These are phyloP conservation scores for Lagenaria siceraria DNA, from an alignment of 306 rosid genomes.

Conservation along the genomic window DNA sequence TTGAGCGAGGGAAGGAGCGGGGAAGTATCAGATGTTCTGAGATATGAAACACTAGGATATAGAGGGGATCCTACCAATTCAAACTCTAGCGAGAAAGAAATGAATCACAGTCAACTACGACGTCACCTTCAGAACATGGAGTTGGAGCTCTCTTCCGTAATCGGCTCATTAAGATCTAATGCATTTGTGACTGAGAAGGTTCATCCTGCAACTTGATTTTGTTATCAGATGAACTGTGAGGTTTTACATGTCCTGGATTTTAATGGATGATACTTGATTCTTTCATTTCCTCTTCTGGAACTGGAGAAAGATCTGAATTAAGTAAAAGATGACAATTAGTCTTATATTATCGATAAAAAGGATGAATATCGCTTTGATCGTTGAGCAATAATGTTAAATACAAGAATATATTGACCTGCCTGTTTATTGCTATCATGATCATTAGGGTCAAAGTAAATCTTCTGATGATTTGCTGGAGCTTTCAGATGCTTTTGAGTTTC, in stretches of 20 bases:
- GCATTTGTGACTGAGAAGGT: constrained; percentile 25
- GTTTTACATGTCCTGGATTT: background rate
- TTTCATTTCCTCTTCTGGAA: background rate
- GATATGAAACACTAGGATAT: constrained; percentile 19
- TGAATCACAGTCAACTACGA: constrained; percentile 27
- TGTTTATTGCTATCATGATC: constrained; percentile 8
- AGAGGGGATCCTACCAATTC: constrained; percentile 19
- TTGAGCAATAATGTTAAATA: background rate
- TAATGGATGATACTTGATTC: background rate
- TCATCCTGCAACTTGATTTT: background rate
- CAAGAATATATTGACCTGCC: background rate
- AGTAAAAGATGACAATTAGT: background rate
- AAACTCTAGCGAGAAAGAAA: constrained; percentile 17
- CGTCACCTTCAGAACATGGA: constrained; percentile 45
- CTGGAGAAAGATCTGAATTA: background rate
- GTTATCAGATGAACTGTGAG: background rate
- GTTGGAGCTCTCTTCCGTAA: constrained; percentile 51
- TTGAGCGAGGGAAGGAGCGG: constrained; percentile 18
- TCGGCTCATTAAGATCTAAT: constrained; percentile 36
- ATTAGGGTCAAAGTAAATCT: constrained; percentile 42
- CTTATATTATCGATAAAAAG: background rate
- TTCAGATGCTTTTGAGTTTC: constrained; percentile 72
- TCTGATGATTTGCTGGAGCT: constrained; percentile 38
- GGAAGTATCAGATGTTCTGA: constrained; percentile 16
- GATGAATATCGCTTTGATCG: background rate